Evolutionary conservation across 2,329 filamentous ascomycete genomes (phyloP).

Genomic region (Aspergillus chevalieri): DNA sequence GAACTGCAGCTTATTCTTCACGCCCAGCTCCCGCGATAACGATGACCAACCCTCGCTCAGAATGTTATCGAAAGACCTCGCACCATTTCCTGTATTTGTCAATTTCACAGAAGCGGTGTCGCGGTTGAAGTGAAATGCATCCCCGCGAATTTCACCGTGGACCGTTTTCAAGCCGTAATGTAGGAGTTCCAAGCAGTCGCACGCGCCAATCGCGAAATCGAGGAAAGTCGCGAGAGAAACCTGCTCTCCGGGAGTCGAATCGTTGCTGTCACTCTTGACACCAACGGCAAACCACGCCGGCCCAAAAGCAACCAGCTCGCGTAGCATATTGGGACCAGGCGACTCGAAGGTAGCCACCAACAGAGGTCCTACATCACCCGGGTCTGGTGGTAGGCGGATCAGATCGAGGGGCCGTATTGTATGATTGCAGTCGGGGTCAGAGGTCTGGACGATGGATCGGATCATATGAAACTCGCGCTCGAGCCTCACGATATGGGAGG

Average conservation of each 20-base stretch:
- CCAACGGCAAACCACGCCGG: slow-evolving; percentile 64
- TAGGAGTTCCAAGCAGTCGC: slow-evolving; percentile 80
- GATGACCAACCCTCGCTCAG: slow-evolving; percentile 82
- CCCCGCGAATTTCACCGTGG: slow-evolving; percentile 83
- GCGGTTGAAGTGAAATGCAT: slow-evolving; percentile 80
- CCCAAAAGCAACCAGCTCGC: slow-evolving; percentile 67
- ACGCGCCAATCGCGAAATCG: slow-evolving; percentile 83
- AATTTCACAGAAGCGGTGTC: slow-evolving; percentile 69
- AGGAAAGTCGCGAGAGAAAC: slow-evolving; percentile 72
- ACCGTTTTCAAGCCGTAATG: slow-evolving; percentile 82
- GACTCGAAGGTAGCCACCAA: slow-evolving; percentile 76
- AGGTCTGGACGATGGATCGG: slow-evolving; percentile 63
- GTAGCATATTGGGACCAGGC: slow-evolving; percentile 67
- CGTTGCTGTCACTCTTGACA: slow-evolving; percentile 39
- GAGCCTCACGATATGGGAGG: slow-evolving; percentile 72
- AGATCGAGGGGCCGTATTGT: slow-evolving; percentile 78
- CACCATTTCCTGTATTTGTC: slow-evolving; percentile 77
- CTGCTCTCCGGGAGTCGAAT: slow-evolving; percentile 50
- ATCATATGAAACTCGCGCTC: slow-evolving; percentile 83
- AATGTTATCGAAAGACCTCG: slow-evolving; percentile 84
- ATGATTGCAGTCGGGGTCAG: slow-evolving; percentile 67
- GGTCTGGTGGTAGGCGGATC: slow-evolving; percentile 61
- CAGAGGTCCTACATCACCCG: slow-evolving; percentile 64
- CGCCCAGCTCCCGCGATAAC: slow-evolving; percentile 74
- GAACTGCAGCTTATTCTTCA: slow-evolving; percentile 82